Base-by-base conservation (phyloP, 2,329 filamentous ascomycete genomes). In the Xylariomycetidae sp. region DNA sequence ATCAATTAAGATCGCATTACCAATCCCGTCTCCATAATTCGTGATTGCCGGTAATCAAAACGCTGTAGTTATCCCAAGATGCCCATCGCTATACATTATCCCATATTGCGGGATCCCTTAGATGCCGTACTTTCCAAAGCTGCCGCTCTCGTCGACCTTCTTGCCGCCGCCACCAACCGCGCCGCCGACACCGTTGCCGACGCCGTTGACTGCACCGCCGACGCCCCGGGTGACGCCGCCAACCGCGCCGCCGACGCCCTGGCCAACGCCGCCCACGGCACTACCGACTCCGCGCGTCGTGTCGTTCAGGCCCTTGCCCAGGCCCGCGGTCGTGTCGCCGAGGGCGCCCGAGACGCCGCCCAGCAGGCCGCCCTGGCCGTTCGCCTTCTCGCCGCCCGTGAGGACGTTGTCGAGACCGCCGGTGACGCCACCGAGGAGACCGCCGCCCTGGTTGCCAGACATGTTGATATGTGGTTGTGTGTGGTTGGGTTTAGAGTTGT, bases 381-480 rank as follows among this genome's bases (percentile, higher is more conserved):
- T 46, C 15, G 52, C 51, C 39, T 56, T 46, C 25, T 57, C 54
- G 29, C 54, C 54, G 31, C 54, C 53, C 13, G 53, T 58, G 19
- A 57, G 47, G 30, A 57, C 44, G 32, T 56, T 57, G 49, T 57
- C 54, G 19, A 57, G 37, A 19, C 53, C 49, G 23, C 54, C 52
- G 15, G 53, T 43, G 23, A 57, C 30, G 31, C 52, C 52, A 32
- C 54, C 54, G 34, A 57, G 52, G 31, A 57, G 54, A 37, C 54
- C 54, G 36, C 52, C 53, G 42, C 43, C 43, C 35, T 54, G 42
- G 43, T 54, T 48, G 47, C 52, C 50, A n/a, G 54, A 57, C 53
- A 56, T 56, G 24, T 35, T 35, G 16, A 22, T 43, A 34, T 49
- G 34, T 18, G n/a, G 35, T 35, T 33, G 32, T 29, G 28, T 31